Base-by-base conservation (phyloP, 305 asterid species). In the Fraxinus baroniana region DNA sequence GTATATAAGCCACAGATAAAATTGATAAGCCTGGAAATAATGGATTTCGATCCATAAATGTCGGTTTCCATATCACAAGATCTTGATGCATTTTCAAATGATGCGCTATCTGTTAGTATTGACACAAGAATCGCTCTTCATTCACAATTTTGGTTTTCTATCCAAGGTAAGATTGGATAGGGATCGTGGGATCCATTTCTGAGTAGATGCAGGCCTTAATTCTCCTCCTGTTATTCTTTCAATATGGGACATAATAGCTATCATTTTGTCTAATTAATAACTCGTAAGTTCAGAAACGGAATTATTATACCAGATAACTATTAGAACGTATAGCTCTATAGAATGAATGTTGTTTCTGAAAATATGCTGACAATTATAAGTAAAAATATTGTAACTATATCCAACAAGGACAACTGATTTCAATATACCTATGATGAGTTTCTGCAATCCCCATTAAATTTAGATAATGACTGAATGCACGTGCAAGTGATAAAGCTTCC, bases 371-470 rank as follows among this genome's bases (percentile, higher is more conserved):
- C 33, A 37, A 36, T 36, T 60, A 37, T 28, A 80, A 30, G 13
- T 74, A 73, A 60, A 17, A 46, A 32, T 12, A 12, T 7, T 5
- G 37, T 9, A 33, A 32, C 44, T 22, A 75, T 26, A 78, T 80
- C 44, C 37, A 17, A 46, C 8, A 60, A 33, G 80, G 28, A 24
- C 49, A 46, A 33, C 41, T 66, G 78, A 82, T 49, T 22, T 35
- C 37, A 76, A 3, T 76, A 32, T 82, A 96, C 99, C 98, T 90
- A 85, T 96, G 99, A 88, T 96, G 98, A 77, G 98, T 96, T 90
- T 96, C 99, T 46, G 98, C 98, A 82, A 94, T 92, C 79, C 97
- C 98, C 89, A 96, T 91, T 86, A 96, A 89, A 82, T 91, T 96
- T 36, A 96, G 93, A 87, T 93, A 92, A 88, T 96, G 99, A 85